Percentiles rank a stretch among this genome's conserved stretches.
These are phyloP conservation scores for Pythium dissimile DNA, from an alignment of 352 stramenopile species.

Conservation along the genomic window DNA sequence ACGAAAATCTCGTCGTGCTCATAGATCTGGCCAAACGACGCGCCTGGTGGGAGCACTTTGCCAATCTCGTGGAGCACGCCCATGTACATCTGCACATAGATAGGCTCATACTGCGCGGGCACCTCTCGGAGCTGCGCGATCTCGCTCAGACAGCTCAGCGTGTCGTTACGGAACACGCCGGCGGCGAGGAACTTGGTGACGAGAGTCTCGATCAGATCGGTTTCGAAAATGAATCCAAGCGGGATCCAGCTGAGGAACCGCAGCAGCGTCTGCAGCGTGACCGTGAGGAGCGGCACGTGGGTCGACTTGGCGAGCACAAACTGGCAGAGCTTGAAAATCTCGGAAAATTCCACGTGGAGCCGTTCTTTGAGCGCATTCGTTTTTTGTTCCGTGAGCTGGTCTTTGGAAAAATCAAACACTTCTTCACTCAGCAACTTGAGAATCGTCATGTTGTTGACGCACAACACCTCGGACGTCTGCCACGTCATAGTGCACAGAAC, in stretches of 20 bases:
- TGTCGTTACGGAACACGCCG: slow-evolving; percentile 95
- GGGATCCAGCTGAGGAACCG: slow-evolving; percentile 98
- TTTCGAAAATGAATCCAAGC: slow-evolving; percentile 98
- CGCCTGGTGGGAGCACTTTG: slow-evolving; percentile 89
- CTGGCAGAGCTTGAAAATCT: slow-evolving; percentile 98
- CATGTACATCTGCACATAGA: slow-evolving; percentile 95
- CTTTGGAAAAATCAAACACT: slow-evolving; percentile 98
- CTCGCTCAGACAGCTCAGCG: slow-evolving; percentile 97
- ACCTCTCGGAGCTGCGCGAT: slow-evolving; percentile 95
- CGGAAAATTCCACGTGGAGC: slow-evolving; percentile 97
- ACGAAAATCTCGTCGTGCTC: slow-evolving; percentile 97
- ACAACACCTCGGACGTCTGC: slow-evolving; percentile 96
- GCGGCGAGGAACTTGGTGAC: slow-evolving; percentile 96
- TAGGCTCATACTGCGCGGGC: slow-evolving; percentile 88
- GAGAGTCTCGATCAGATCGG: slow-evolving; percentile 93
- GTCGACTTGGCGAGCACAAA: slow-evolving; percentile 96
- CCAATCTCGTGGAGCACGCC: slow-evolving; percentile 92
- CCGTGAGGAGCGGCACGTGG: slow-evolving; percentile 90
- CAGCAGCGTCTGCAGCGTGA: slow-evolving; percentile 96
- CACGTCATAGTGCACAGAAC: no score
- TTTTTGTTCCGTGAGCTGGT: slow-evolving; percentile 98
- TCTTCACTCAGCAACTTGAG: slow-evolving; percentile 99
- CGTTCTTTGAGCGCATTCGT: slow-evolving; percentile 98
- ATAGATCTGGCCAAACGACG: slow-evolving; percentile 89
- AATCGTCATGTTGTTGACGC: slow-evolving; percentile 99